Evolutionary conservation across 2,329 filamentous ascomycete genomes (phyloP).

Genomic region (Phialocephala subalpina): DNA sequence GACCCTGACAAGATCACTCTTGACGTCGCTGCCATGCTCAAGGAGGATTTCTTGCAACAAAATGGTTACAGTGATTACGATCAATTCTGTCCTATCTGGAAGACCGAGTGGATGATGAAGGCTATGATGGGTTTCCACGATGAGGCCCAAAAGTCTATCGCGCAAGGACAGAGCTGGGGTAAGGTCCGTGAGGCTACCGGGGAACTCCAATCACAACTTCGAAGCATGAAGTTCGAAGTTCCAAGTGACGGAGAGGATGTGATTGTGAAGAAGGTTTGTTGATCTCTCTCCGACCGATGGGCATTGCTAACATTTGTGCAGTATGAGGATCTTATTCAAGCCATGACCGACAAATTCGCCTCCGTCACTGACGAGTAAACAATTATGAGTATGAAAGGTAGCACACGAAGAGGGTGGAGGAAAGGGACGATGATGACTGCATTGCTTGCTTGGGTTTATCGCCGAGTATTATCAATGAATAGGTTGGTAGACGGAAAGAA

Average conservation of each 20-base stretch:
- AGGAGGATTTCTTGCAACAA: slow-evolving; percentile 99
- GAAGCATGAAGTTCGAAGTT: slow-evolving; percentile 96
- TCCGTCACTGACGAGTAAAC: slow-evolving; percentile 90
- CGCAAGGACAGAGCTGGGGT: slow-evolving; percentile 88
- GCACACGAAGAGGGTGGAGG: neutral
- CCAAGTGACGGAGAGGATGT: slow-evolving; percentile 84
- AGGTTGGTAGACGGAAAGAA: slow-evolving; percentile 32
- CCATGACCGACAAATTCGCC: slow-evolving; percentile 97
- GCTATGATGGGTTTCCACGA: slow-evolving; percentile 98
- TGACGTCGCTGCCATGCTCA: slow-evolving; percentile 88
- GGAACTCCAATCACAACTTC: slow-evolving; percentile 84
- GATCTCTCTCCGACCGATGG: neutral
- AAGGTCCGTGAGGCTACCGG: slow-evolving; percentile 92
- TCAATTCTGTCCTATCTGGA: slow-evolving; percentile 99
- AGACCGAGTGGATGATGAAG: slow-evolving; percentile 99
- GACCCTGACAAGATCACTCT: slow-evolving; percentile 98
- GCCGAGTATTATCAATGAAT: slow-evolving; percentile 30
- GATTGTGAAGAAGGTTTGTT: slow-evolving; percentile 82
- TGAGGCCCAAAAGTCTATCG: slow-evolving; percentile 93
- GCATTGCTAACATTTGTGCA: slow-evolving; percentile 47
- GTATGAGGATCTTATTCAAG: slow-evolving; percentile 92
- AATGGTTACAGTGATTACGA: slow-evolving; percentile 99
- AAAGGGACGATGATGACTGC: slow-evolving; percentile 25
- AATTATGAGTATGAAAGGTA: neutral
- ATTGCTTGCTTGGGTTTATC: slow-evolving; percentile 34